phyloP scores from a whole-genome alignment of 768 basidiomycete genomes.

The Kwoniella shandongensis region DNA sequence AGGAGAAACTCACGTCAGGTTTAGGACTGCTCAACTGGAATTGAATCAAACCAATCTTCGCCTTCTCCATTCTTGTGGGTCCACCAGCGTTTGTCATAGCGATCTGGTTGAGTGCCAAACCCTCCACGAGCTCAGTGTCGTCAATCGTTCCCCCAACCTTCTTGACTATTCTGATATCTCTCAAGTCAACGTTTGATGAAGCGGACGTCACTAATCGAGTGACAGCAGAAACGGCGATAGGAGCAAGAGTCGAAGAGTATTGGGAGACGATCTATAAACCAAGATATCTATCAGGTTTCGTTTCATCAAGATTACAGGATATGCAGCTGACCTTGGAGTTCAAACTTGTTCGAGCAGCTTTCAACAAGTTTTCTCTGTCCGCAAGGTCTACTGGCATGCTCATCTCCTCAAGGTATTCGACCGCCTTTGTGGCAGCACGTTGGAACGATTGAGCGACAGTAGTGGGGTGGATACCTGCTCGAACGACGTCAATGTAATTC shows the following conservation, averaged over 20 bases:
- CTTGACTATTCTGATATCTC: constrained; percentile 94
- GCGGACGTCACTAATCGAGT: constrained; percentile 82
- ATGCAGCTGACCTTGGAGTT: constrained; percentile 77
- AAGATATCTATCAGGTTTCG: background rate
- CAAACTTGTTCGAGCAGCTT: constrained; percentile 90
- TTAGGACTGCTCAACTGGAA: constrained; percentile 98
- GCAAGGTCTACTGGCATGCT: constrained; percentile 87
- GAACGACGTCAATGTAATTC: background rate
- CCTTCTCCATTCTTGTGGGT: constrained; percentile 92
- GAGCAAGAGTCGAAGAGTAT: constrained; percentile 96
- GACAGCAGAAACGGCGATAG: constrained; percentile 96
- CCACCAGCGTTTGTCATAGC: constrained; percentile 87
- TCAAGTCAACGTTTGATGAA: constrained; percentile 91
- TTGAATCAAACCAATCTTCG: constrained; percentile 96
- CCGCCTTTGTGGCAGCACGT: constrained; percentile 85
- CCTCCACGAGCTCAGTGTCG: constrained; percentile 94
- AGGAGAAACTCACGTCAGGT: constrained; percentile 71
- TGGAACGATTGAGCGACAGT: constrained; percentile 95
- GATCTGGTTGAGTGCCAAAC: constrained; percentile 95
- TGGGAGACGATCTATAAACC: constrained; percentile 86
- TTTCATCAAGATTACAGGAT: constrained; percentile 55
- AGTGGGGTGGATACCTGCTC: constrained; percentile 87
- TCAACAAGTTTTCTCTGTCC: constrained; percentile 78
- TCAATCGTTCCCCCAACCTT: constrained; percentile 99
- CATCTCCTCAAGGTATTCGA: constrained; percentile 89